phyloP scores from a whole-genome alignment of 441 rosid species.

The Isatis lusitanica region DNA sequence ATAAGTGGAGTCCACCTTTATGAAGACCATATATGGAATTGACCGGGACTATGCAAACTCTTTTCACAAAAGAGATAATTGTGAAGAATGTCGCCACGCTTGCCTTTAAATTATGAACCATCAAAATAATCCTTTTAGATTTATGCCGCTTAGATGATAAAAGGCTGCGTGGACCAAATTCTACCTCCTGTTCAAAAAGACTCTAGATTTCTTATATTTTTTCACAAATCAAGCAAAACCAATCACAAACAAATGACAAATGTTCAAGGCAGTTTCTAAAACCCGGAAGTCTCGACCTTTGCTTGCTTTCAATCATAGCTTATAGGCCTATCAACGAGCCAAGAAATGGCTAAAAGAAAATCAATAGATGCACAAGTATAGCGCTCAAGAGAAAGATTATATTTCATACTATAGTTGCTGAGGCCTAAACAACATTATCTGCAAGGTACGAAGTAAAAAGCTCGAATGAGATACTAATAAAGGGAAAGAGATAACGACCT shows the following conservation, averaged over 20 bases:
- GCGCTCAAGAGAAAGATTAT: not conserved
- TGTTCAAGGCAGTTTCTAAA: not conserved
- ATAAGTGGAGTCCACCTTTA: slow-evolving; percentile 26
- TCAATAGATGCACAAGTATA: not conserved
- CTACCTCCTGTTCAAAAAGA: not conserved
- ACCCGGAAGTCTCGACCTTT: not conserved
- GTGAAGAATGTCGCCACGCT: slow-evolving; percentile 10
- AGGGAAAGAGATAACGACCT: not conserved
- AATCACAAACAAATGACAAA: not conserved
- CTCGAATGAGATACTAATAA: not conserved
- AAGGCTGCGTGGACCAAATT: too few relatives aligned
- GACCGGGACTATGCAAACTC: slow-evolving; percentile 8
- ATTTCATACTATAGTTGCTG: slow-evolving; percentile 17
- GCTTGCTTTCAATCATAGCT: not conserved
- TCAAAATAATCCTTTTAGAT: not conserved
- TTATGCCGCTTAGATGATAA: too few relatives aligned
- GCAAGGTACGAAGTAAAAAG: slow-evolving; percentile 5
- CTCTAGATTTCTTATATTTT: not conserved
- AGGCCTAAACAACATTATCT: slow-evolving; percentile 18
- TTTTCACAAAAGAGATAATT: not conserved
- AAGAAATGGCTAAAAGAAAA: not conserved
- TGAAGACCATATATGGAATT: slow-evolving; percentile 11
- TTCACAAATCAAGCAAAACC: not conserved
- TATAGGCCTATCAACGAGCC: not conserved
- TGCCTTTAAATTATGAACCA: not conserved